A percentile compares a stretch with the other conserved stretches of the same genome.
Conservation (phyloP, 768 basidiomycete species). For the Antrodiella citrinella region DNA sequence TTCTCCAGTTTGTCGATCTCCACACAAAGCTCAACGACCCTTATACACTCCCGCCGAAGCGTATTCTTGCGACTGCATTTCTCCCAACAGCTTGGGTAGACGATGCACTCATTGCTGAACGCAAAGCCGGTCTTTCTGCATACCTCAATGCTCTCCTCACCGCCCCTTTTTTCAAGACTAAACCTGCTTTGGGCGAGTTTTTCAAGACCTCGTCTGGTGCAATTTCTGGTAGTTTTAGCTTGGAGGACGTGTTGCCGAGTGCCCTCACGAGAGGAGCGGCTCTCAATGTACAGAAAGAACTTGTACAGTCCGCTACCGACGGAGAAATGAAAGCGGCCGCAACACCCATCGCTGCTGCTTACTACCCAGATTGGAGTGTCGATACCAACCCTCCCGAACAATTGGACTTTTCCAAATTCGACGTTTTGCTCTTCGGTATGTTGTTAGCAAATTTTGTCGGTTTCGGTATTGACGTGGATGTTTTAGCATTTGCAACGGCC, state of each 20-base stretch:
- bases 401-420: slow-evolving; percentile 57
- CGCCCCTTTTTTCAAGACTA: slow-evolving; percentile 26
- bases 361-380: slow-evolving; percentile 46
- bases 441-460: not conserved
- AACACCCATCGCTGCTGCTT: slow-evolving; percentile 33
- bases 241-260: slow-evolving; percentile 40
- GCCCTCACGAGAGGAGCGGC: slow-evolving; percentile 34
- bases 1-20: slow-evolving; percentile 30
- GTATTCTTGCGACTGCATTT: slow-evolving; percentile 39
- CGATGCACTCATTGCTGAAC: slow-evolving; percentile 41
- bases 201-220: slow-evolving; percentile 20
- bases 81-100: slow-evolving; percentile 46
- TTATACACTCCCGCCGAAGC: slow-evolving; percentile 41
- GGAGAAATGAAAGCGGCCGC: slow-evolving; percentile 13
- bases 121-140: slow-evolving; percentile 37
- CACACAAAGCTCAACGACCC: slow-evolving; percentile 34
- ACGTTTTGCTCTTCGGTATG: slow-evolving; percentile 57
- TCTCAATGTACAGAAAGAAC: slow-evolving; percentile 14
- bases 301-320: slow-evolving; percentile 5
- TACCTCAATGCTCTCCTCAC: slow-evolving; percentile 35
- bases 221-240: slow-evolving; percentile 25
- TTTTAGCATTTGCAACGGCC: slow-evolving; percentile 71
- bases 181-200: slow-evolving; percentile 30
- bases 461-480: not conserved
- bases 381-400: slow-evolving; percentile 42